Evolutionary conservation across 139 green algal species (phyloP), one percentile per base, ranked within the genome.

Genomic region (Micractinium conductrix): DNA sequence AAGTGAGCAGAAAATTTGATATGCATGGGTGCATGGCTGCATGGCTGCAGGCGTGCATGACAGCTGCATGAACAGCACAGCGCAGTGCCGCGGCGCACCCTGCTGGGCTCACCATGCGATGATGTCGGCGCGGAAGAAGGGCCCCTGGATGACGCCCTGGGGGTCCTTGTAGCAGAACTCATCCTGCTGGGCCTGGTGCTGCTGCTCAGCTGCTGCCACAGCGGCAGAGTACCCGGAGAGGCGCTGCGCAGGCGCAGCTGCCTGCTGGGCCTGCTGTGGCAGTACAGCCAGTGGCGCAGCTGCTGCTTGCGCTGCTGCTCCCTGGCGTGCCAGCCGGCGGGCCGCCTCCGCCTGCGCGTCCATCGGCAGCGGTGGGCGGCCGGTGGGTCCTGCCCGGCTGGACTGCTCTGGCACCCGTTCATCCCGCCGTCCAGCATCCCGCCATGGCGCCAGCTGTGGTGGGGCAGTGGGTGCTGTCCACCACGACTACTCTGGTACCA

Each of bases 141-240:
- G 95, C 8, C 95, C 95, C 88, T 98, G 95, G 28, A 91, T 33
- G 28, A 85, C 53, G 35, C 86, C 86, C 74, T 93, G 87, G 2
- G 95, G 95, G 85, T 98, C 95, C 35, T 82, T 88, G 86, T 98
- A 98, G 68, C 92, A 53, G 89, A 90, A 98, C 70, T 88, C 72
- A 72, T 93, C 88, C 0, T 55, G 58, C 38, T 68, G 68, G n/a
- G n/a, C n/a, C n/a, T n/a, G n/a, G 22, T 87, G 81, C 7, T 86
- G 53, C 26, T 19, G 19, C 53, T 62, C 24, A 73, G 26, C 17
- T 38, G 44, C 69, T 38, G 30, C 35, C 37, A 22, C 40, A 6
- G 7, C 72, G 53, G 33, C 72, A 26, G 50, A 48, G 70, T 73
- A n/a, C 3, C 8, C n/a, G n/a, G n/a, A n/a, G n/a, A n/a, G n/a